Evolutionary conservation across 1,284 basidiomycete genomes (phyloP), one percentile per base, ranked within the genome.

Genomic region (Ganoderma leucocontextum): DNA sequence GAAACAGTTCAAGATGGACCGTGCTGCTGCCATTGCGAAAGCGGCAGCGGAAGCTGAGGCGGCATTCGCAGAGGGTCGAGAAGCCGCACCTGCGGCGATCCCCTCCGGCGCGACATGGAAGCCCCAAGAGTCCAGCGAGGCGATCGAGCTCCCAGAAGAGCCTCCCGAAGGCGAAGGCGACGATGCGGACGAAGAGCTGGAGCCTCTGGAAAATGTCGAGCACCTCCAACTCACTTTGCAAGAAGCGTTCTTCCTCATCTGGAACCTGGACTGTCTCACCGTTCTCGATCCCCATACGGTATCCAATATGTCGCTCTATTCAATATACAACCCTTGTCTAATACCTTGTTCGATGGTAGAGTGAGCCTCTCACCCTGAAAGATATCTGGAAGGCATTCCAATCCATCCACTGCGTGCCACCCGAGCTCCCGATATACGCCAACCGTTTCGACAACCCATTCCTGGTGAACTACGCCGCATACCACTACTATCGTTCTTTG

Each of bases 401-500:
- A 76, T 74, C 78, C 25, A 81, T 81, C 4, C 81, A 82, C 35
- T 72, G 69, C 39, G 39, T 70, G 49, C 77, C 72, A 47, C 77
- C 71, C 71, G 64, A 74, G 71, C 83, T 69, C 77, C 78, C 47
- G 64, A 57, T 79, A 12, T 75, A 76, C 52, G 64, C 77, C 33
- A 79, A 84, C 36, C 85, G 89, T 63, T 86, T 90, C 60, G 97
- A 99, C 82, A 98, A 98, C 78, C 96, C 97, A 0, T 96, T 98
- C 81, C 82, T 99, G 42, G 84, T 99, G 44, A 88, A 95, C 74
- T 99, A 99, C 77, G 90, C 92, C 61, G 91, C 90, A 8, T 98
- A 97, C 77, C 97, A 99, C 78, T 96, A 99, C 80, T 99, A 95
- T 78, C 90, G 97, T 25, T 96, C 96, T 2, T 86, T 99, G 5